Evolutionary conservation across 2,329 filamentous ascomycete species (phyloP).

Genomic region (Fonsecaea pedrosoi): DNA sequence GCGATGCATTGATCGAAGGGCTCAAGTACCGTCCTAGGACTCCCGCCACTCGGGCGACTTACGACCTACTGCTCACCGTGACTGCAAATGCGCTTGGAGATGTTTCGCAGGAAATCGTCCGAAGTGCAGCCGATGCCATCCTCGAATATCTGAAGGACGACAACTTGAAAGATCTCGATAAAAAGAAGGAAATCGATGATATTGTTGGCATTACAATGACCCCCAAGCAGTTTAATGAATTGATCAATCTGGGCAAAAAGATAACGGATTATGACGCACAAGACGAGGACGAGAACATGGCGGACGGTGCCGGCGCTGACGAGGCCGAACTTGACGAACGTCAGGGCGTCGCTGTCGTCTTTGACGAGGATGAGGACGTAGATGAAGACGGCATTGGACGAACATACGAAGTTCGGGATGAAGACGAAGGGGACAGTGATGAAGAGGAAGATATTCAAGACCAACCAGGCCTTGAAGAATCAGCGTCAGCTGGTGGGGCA

Average conservation of each 20-base stretch:
- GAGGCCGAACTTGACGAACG: constrained; percentile 85
- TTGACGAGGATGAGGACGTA: constrained; percentile 87
- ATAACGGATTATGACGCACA: constrained; percentile 98
- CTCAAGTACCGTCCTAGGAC: constrained; percentile 91
- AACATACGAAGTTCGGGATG: constrained; percentile 84
- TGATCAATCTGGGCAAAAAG: constrained; percentile 96
- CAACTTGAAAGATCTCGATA: constrained; percentile 94
- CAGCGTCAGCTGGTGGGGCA: constrained; percentile 56
- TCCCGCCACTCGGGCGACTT: constrained; percentile 87
- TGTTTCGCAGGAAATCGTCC: constrained; percentile 86
- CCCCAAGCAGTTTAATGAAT: constrained; percentile 93
- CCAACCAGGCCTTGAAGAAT: constrained; percentile 58
- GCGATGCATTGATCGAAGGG: constrained; percentile 87
- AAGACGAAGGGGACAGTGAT: constrained; percentile 73
- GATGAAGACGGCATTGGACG: constrained; percentile 80
- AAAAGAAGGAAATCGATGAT: constrained; percentile 97
- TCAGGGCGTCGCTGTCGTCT: constrained; percentile 96
- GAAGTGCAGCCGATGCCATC: constrained; percentile 90
- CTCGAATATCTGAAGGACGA: constrained; percentile 94
- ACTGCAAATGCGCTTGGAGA: constrained; percentile 89
- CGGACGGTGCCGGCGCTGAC: constrained; percentile 69
- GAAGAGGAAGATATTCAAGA: constrained; percentile 73
- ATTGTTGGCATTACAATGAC: constrained; percentile 82
- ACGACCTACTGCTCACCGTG: constrained; percentile 90
- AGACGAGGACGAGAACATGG: constrained; percentile 90